A percentile compares a stretch with the other conserved stretches of the same genome.
These are phyloP conservation scores for Pyrenophora graminea DNA, from an alignment of 2,329 filamentous ascomycete genomes.

Conservation along the genomic window DNA sequence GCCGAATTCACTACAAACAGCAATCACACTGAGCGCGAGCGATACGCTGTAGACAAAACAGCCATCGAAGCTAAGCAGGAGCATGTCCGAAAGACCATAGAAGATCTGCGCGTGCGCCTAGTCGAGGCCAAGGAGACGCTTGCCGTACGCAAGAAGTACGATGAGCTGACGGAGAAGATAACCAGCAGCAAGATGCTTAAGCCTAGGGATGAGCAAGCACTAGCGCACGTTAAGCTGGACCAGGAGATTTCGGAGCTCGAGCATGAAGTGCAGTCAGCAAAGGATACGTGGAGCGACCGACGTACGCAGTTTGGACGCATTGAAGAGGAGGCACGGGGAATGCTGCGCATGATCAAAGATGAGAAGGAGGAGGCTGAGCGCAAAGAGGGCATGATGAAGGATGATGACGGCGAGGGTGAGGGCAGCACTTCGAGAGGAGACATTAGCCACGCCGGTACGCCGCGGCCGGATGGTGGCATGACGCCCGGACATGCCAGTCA, in stretches of 20 bases:
- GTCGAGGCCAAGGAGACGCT: slow-evolving; percentile 68
- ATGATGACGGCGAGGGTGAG: slow-evolving; percentile 48
- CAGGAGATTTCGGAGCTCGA: slow-evolving; percentile 87
- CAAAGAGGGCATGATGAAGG: slow-evolving; percentile 67
- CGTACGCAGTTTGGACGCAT: slow-evolving; percentile 85
- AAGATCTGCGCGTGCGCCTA: slow-evolving; percentile 72
- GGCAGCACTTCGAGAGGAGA: slow-evolving; percentile 44
- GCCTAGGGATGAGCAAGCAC: slow-evolving; percentile 80
- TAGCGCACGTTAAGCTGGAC: slow-evolving; percentile 78
- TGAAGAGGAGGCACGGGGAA: slow-evolving; percentile 85
- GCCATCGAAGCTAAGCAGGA: slow-evolving; percentile 80
- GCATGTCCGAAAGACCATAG: slow-evolving; percentile 74
- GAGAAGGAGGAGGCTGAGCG: slow-evolving; percentile 94
- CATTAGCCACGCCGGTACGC: slow-evolving; percentile 51
- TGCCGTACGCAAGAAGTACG: slow-evolving; percentile 80
- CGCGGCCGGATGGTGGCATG: slow-evolving; percentile 47
- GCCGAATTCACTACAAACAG: slow-evolving; percentile 85
- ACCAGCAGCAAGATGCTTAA: slow-evolving; percentile 78
- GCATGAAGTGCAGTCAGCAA: slow-evolving; percentile 80
- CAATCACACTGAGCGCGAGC: slow-evolving; percentile 79
- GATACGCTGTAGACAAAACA: slow-evolving; percentile 79
- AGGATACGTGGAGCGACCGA: slow-evolving; percentile 80
- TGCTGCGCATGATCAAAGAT: slow-evolving; percentile 84
- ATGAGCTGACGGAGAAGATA: slow-evolving; percentile 85
- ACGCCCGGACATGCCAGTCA: slow-evolving; percentile 48